Conservation (phyloP, 345 rosid genomes). For the Salix arbutifolia region DNA sequence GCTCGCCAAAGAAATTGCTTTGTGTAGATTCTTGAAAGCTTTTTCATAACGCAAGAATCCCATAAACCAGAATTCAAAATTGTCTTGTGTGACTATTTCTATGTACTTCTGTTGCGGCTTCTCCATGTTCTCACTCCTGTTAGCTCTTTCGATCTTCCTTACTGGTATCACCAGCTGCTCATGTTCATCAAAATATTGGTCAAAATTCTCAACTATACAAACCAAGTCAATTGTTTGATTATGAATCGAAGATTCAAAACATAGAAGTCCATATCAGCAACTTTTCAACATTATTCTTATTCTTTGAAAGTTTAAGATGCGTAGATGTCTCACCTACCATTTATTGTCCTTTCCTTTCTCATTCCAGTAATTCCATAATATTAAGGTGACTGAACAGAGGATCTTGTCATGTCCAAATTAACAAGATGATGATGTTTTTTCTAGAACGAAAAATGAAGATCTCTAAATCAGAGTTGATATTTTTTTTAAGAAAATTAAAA, state of each 20-base stretch:
- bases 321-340: too few species aligned
- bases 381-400: too few species aligned
- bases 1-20: background rate
- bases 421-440: too few species aligned
- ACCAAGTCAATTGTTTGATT: too few species aligned
- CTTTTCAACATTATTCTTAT: too few species aligned
- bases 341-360: too few species aligned
- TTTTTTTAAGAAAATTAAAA: too few species aligned
- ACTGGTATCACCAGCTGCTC: conserved; percentile 9
- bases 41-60: conserved; percentile 1
- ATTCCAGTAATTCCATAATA: too few species aligned
- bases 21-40: background rate
- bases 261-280: background rate
- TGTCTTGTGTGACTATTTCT: background rate
- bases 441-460: too few species aligned
- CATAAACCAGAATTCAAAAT: conserved; percentile 5
- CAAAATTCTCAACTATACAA: background rate
- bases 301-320: too few species aligned
- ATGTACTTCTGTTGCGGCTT: conserved; percentile 2
- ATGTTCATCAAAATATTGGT: background rate
- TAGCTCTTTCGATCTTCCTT: background rate
- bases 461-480: background rate
- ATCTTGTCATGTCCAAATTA: too few species aligned
- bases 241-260: background rate
- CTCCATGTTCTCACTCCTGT: background rate